These are phyloP conservation scores for Ophiostoma himal-ulmi DNA, from an alignment of 2,329 filamentous ascomycete genomes.

Conservation along the genomic window DNA sequence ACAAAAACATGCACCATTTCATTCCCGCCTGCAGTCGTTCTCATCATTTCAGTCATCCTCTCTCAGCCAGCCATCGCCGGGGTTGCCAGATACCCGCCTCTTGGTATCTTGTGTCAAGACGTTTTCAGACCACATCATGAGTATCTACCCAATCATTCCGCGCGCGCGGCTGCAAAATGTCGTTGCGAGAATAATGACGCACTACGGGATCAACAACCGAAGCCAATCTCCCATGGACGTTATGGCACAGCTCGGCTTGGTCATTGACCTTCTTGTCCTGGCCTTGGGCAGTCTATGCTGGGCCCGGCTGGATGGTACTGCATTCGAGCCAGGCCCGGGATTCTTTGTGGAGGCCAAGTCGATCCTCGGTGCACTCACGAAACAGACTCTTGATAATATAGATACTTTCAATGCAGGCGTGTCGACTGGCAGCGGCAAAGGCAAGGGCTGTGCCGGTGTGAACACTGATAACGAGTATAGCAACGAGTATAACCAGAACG, in stretches of 20 bases:
- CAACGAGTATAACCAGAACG: background rate
- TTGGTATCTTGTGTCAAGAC: constrained; percentile 15
- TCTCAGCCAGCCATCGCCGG: background rate
- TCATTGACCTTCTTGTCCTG: constrained; percentile 24
- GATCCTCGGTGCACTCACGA: background rate
- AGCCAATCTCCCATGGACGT: background rate
- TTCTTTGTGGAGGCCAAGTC: constrained; percentile 16
- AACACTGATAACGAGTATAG: background rate
- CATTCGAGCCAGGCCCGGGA: constrained; percentile 17
- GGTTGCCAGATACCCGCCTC: background rate
- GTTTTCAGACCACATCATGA: constrained; percentile 21
- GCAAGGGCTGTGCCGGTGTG: background rate
- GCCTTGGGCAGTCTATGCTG: constrained; percentile 23
- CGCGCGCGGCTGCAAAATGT: constrained; percentile 8
- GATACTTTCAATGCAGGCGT: background rate
- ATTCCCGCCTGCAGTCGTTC: background rate
- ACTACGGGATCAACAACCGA: background rate
- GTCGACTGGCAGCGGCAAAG: background rate
- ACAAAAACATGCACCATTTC: background rate
- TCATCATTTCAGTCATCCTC: background rate
- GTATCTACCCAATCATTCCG: constrained; percentile 21
- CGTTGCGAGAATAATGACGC: constrained; percentile 2
- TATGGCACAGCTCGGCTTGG: constrained; percentile 1
- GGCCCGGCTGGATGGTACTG: constrained; percentile 19
- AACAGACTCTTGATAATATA: background rate